These are phyloP conservation scores for Phytophthora uliginosa DNA, from an alignment of 352 stramenopile genomes.

Conservation along the genomic window DNA sequence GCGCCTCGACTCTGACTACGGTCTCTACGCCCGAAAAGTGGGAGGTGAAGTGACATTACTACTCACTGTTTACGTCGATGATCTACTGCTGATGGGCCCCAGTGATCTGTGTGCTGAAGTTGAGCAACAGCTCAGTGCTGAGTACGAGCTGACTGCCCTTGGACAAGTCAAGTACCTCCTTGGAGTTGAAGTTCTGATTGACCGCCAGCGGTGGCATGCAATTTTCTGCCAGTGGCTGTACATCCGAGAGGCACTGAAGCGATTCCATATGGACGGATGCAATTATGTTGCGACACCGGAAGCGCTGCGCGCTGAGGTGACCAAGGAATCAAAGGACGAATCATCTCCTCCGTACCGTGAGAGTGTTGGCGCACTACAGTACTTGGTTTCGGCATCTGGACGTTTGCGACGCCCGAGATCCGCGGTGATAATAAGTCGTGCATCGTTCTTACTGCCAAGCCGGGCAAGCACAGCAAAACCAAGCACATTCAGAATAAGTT, in stretches of 20 bases:
- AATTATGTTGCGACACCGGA: neutral
- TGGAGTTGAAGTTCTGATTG: slow-evolving; percentile 8
- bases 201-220: neutral
- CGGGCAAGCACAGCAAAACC: no score
- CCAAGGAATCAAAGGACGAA: neutral
- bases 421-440: no score
- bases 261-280: no score
- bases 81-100: slow-evolving; percentile 12
- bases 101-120: neutral
- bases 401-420: no score
- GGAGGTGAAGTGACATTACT: slow-evolving; percentile 1
- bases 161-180: slow-evolving; percentile 19
- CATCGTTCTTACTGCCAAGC: no score
- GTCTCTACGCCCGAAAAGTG: slow-evolving; percentile 13
- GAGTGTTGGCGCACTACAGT: slow-evolving; percentile 2
- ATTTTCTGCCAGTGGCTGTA: slow-evolving; percentile 1
- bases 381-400: slow-evolving; percentile 17
- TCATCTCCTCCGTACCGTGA: neutral
- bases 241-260: slow-evolving; percentile 10
- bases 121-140: neutral
- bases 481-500: no score
- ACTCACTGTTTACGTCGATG: slow-evolving; percentile 15
- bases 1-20: slow-evolving; percentile 9
- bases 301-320: neutral
- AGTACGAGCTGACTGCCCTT: slow-evolving; percentile 26